These are phyloP conservation scores for Ganoderma resinaceum DNA, from an alignment of 1,284 basidiomycete genomes.

Conservation along the genomic window DNA sequence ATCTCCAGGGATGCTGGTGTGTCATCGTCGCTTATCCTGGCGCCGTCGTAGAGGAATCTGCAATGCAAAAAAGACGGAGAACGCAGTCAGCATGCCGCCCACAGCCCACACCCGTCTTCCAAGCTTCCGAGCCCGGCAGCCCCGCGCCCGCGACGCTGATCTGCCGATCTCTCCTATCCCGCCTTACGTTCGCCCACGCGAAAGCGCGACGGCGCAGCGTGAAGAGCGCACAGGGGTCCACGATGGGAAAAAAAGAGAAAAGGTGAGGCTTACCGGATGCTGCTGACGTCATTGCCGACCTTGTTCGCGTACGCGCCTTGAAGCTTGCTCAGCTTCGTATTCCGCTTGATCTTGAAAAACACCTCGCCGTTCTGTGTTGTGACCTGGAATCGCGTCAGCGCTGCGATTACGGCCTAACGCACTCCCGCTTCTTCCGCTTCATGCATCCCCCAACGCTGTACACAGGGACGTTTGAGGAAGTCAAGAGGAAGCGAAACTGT, in stretches of 20 bases:
- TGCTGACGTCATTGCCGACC: slow-evolving; percentile 88
- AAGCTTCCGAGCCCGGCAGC: slow-evolving; percentile 1
- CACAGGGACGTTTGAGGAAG: too few species aligned
- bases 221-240: background rate
- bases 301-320: slow-evolving; percentile 93
- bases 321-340: slow-evolving; percentile 92
- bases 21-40: slow-evolving; percentile 84
- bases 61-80: slow-evolving; percentile 6
- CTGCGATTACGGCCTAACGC: background rate
- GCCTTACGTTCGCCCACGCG: background rate
- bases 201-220: background rate
- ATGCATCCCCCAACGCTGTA: too few species aligned
- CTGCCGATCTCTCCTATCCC: background rate
- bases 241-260: too few species aligned
- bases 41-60: slow-evolving; percentile 89
- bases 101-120: background rate
- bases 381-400: slow-evolving; percentile 53
- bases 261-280: slow-evolving; percentile 77
- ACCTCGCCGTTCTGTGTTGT: slow-evolving; percentile 84
- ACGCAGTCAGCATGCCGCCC: slow-evolving; percentile 4
- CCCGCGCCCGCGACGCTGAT: slow-evolving; percentile 3
- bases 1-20: slow-evolving; percentile 86
- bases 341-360: slow-evolving; percentile 98
- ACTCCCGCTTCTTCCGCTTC: too few species aligned
- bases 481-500: too few species aligned